Conservation (phyloP, 306 rosid species). For the Quercus aquifolioides region DNA sequence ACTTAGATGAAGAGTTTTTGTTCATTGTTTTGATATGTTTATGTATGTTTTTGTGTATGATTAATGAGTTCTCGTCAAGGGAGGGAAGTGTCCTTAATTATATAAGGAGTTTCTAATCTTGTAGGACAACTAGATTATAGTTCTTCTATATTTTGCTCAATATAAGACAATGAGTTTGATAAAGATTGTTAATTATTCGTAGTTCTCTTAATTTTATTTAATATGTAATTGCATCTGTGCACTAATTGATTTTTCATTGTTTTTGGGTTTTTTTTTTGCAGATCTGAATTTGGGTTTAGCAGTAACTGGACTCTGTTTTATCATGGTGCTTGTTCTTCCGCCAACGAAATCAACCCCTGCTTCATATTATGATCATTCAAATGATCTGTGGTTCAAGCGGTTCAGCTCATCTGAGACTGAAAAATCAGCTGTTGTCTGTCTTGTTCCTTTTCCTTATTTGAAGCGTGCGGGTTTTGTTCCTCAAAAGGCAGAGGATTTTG, state of each 20-base stretch:
- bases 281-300: background rate
- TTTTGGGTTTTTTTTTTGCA: background rate
- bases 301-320: background rate
- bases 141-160: too few relatives aligned
- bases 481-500: slow-evolving; percentile 70
- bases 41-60: too few relatives aligned
- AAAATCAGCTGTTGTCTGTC: slow-evolving; percentile 36
- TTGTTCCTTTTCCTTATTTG: slow-evolving; percentile 55
- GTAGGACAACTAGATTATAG: too few relatives aligned
- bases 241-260: background rate
- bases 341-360: slow-evolving; percentile 51
- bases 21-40: too few relatives aligned
- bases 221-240: background rate
- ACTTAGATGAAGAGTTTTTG: too few relatives aligned
- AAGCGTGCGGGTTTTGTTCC: slow-evolving; percentile 81
- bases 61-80: too few relatives aligned
- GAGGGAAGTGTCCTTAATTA: too few relatives aligned
- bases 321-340: slow-evolving; percentile 74
- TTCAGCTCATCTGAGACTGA: slow-evolving; percentile 62
- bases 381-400: slow-evolving; percentile 87
- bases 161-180: too few relatives aligned
- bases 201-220: too few relatives aligned
- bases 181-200: too few relatives aligned
- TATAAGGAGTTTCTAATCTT: too few relatives aligned
- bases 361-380: slow-evolving; percentile 66